These are phyloP conservation scores for Leucosporidium yakuticum DNA, from an alignment of 768 basidiomycete species.

Conservation along the genomic window DNA sequence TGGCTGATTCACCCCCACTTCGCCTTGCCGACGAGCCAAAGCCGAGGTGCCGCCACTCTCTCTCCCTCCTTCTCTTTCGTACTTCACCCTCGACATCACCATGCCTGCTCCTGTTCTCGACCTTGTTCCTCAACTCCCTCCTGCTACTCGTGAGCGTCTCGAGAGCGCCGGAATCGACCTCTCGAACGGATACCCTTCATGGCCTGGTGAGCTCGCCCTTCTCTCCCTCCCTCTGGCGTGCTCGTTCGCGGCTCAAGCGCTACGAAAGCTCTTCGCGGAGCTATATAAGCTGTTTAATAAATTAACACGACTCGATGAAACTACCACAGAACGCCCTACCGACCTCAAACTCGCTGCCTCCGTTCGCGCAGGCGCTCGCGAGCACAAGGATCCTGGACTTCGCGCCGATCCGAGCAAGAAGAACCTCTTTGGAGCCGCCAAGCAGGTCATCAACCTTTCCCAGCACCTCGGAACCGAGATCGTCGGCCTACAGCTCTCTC, in stretches of 20 bases:
- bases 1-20: too few relatives aligned
- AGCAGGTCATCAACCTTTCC: conserved; percentile 62
- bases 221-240: too few relatives aligned
- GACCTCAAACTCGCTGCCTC: conserved; percentile 6
- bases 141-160: neutral
- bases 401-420: conserved; percentile 65
- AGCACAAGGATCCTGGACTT: conserved; percentile 56
- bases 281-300: too few relatives aligned
- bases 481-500: conserved; percentile 63
- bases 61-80: neutral
- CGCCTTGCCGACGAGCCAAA: neutral
- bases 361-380: conserved; percentile 8
- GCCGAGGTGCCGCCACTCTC: neutral
- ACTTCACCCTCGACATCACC: neutral
- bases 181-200: conserved; percentile 1
- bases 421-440: conserved; percentile 58
- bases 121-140: neutral
- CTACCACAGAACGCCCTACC: neutral
- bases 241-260: too few relatives aligned
- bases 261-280: too few relatives aligned
- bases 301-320: too few relatives aligned
- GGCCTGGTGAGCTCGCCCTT: neutral
- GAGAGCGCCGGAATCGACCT: conserved; percentile 1
- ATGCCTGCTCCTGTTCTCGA: neutral
- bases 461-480: conserved; percentile 72